phyloP scores from a whole-genome alignment of 2,329 filamentous ascomycete genomes.

The Bipolaris zeicola region DNA sequence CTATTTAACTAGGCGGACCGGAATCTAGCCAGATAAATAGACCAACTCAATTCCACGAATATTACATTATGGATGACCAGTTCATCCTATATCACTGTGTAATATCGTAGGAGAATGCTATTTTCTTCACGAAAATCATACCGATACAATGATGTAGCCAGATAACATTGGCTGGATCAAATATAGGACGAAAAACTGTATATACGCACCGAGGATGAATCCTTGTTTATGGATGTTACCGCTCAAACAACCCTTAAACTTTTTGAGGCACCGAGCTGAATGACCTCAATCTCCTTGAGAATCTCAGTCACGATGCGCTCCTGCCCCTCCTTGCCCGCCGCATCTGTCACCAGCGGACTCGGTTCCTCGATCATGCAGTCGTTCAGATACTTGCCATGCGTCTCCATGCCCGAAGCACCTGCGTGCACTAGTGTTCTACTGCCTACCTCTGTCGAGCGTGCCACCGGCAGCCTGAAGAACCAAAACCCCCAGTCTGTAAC shows the following conservation, averaged over 20 bases:
- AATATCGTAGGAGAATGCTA: not conserved
- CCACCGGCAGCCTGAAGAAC: conserved; percentile 27
- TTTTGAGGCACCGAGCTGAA: conserved; percentile 28
- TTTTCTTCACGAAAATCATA: not conserved
- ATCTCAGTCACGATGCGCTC: conserved; percentile 45
- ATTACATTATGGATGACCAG: not conserved
- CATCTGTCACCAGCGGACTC: conserved; percentile 39
- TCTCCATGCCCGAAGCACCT: conserved; percentile 16
- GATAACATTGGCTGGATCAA: not conserved
- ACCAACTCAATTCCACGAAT: not conserved
- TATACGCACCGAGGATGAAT: not conserved
- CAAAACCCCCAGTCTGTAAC: conserved; percentile 26
- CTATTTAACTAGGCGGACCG: not conserved
- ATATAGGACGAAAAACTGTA: not conserved
- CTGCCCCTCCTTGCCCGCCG: conserved; percentile 40
- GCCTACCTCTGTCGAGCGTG: conserved; percentile 48
- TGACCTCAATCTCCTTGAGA: conserved; percentile 39
- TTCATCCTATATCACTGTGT: not conserved
- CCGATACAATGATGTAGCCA: not conserved
- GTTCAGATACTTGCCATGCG: conserved; percentile 47
- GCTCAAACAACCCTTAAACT: not conserved
- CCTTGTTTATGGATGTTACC: not conserved
- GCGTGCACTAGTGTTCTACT: conserved; percentile 47
- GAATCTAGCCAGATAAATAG: not conserved
- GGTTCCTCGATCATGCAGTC: conserved; percentile 32